These are phyloP conservation scores for Cymbidium sinense DNA, from an alignment of 106 monocot genomes.

Conservation along the genomic window DNA sequence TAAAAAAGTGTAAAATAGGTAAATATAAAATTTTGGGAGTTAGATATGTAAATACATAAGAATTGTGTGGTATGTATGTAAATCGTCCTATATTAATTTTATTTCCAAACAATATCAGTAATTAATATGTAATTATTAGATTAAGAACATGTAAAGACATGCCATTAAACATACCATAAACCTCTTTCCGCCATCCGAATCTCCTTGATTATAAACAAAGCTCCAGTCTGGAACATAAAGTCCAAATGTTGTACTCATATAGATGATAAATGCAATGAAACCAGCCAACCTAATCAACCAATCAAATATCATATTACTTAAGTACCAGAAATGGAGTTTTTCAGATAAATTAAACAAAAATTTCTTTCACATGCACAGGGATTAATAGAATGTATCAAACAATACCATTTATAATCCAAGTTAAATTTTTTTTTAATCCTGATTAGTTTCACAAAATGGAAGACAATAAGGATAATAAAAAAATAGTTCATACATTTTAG, in stretches of 20 bases:
- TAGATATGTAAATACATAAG: not conserved
- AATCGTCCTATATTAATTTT: no score
- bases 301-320: not conserved
- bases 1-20: no score
- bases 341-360: not conserved
- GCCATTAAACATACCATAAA: constrained; percentile 22
- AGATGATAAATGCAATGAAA: constrained; percentile 23
- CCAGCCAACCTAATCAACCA: constrained; percentile 26
- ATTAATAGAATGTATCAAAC: not conserved
- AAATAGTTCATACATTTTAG: not conserved
- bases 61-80: no score
- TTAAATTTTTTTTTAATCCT: not conserved
- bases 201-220: constrained; percentile 24
- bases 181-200: constrained; percentile 37
- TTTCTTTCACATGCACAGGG: not conserved
- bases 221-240: constrained; percentile 47
- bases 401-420: not conserved
- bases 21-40: no score
- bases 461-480: not conserved
- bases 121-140: not conserved
- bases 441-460: not conserved
- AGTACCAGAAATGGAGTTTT: not conserved
- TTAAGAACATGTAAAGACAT: not conserved
- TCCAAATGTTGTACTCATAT: constrained; percentile 35
- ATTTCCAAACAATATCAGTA: not conserved